These are phyloP conservation scores for Allium cepa DNA, from an alignment of 106 monocot species.

Conservation along the genomic window DNA sequence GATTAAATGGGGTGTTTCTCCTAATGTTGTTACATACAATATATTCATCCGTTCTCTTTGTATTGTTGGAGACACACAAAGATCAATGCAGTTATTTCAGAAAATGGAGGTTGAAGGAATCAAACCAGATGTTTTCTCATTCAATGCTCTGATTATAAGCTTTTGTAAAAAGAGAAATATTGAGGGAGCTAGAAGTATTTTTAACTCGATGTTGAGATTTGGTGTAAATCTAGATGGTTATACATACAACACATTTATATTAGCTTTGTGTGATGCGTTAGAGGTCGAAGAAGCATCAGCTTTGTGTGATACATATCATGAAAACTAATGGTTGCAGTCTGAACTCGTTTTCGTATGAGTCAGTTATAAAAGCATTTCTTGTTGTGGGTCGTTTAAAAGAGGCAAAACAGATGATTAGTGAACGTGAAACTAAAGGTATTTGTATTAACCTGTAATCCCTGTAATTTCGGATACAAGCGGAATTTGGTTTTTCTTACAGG, in stretches of 20 bases:
- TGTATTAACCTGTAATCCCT: not conserved
- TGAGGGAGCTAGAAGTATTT: slow-evolving; percentile 51
- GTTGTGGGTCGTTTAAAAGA: slow-evolving; percentile 28
- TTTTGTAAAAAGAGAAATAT: slow-evolving; percentile 65
- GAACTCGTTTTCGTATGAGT: slow-evolving; percentile 36
- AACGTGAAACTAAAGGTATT: slow-evolving; percentile 33
- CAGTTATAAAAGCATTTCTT: slow-evolving; percentile 32
- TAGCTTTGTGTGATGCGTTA: slow-evolving; percentile 46
- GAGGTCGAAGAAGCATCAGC: slow-evolving; percentile 59
- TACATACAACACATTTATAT: slow-evolving; percentile 67
- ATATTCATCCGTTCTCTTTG: slow-evolving; percentile 70
- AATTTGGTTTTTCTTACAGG: too few species aligned
- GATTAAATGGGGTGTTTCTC: slow-evolving; percentile 69
- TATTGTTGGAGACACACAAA: slow-evolving; percentile 30
- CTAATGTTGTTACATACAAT: slow-evolving; percentile 71
- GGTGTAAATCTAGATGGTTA: slow-evolving; percentile 62
- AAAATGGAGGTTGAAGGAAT: slow-evolving; percentile 65
- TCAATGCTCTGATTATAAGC: slow-evolving; percentile 67
- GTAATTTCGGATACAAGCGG: too few species aligned
- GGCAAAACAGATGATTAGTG: slow-evolving; percentile 25
- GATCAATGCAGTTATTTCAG: slow-evolving; percentile 55
- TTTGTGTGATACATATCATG: slow-evolving; percentile 32
- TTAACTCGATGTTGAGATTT: slow-evolving; percentile 73
- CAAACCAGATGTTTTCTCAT: slow-evolving; percentile 64
- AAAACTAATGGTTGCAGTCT: slow-evolving; percentile 36